Base-by-base conservation (phyloP, 2,329 filamentous ascomycete species). In the Cercospora beticola region DNA sequence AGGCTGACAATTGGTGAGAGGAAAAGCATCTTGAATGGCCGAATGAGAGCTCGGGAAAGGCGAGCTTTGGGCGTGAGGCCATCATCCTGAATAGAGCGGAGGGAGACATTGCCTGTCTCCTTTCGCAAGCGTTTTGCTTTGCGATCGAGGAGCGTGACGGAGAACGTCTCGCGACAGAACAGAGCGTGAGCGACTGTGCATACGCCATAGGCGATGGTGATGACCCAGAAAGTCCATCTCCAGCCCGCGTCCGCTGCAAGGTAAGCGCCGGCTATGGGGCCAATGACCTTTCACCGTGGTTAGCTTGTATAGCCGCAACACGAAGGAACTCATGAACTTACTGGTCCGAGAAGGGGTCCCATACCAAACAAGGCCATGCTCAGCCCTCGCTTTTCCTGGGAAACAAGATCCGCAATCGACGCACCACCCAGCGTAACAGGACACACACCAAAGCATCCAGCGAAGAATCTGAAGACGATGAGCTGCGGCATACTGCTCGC, bases 191-290 rank as follows among this genome's bases (percentile, higher is more conserved):
- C 62, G 52, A 82, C 72, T 7, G 80, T 67, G 43, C 31, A 62
- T 18, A 71, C 59, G 3, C 68, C 68, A n/a, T 64, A 69, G 56
- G 85, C 81, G 64, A 87, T 75, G 4, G 69, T 54, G 23, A 74
- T 65, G 6, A 84, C 76, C 81, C 81, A 86, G 59, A 85, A 84
- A 3, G 83, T 80, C 85, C 85, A 87, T 18, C 84, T 75, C 85
- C 86, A 87, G 4, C 82, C 83, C 21, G 79, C 78, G 3, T 80
- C 81, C 31, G 82, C 77, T 0, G 81, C 81, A 0, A 87, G 76
- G 64, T 84, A 87, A 0, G 83, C 85, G 4, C 86, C 86, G 31
- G 83, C 83, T 3, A 87, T 79, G 5, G 82, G 82, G 0, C 80
- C 83, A 57, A 82, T 40, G 0, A 58, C 46, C 46, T 54, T 14